Evolutionary conservation across 2,329 filamentous ascomycete genomes (phyloP).

Genomic region (Colletotrichum sp.): DNA sequence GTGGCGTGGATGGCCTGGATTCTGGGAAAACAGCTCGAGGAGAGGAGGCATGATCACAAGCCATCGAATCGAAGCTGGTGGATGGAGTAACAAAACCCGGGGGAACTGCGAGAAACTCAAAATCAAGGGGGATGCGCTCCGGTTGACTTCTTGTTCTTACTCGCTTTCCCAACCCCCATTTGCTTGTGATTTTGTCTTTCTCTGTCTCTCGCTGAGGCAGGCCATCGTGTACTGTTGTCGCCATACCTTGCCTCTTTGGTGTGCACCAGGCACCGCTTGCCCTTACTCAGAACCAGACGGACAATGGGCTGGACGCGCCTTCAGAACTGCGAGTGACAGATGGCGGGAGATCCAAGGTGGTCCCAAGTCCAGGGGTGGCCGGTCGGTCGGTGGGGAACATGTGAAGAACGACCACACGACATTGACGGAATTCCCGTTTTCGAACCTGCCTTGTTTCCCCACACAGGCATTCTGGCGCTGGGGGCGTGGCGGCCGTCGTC

Average conservation of each 20-base stretch:
- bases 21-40: not conserved
- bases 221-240: not conserved
- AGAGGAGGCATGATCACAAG: constrained; percentile 8
- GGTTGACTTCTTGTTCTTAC: not conserved
- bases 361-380: not conserved
- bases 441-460: not conserved
- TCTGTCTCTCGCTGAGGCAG: not conserved
- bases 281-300: not conserved
- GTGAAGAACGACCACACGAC: constrained; percentile 10
- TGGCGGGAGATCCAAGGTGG: not conserved
- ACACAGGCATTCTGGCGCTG: not conserved
- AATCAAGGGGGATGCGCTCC: not conserved
- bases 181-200: constrained; percentile 8
- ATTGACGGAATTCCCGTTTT: constrained; percentile 10
- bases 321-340: not conserved
- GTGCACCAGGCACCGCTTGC: not conserved
- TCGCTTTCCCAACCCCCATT: not conserved
- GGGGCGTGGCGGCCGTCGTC: not conserved
- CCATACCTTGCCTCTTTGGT: not conserved
- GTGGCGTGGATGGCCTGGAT: not conserved
- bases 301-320: not conserved
- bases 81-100: not conserved
- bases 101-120: constrained; percentile 6
- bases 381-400: constrained; percentile 12
- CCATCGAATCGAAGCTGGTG: not conserved